Conservation (phyloP, 192 early-diverging fungal species). For the Linnemannia zychae region DNA sequence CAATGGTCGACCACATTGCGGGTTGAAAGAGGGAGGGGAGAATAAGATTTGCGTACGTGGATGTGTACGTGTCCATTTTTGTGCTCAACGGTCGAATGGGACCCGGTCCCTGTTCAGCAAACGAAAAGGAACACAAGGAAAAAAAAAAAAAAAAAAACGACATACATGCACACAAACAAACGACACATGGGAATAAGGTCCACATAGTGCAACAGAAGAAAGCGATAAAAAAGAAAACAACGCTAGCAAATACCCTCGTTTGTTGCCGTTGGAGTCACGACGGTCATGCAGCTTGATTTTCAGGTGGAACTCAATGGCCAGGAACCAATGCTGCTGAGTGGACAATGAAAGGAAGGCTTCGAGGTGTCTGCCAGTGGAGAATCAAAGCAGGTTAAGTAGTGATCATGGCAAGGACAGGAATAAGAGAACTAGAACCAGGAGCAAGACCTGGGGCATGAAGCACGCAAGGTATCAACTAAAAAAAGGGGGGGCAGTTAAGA, state of each 20-base stretch:
- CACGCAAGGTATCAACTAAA: neutral
- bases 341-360: neutral
- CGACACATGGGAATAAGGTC: constrained; percentile 9
- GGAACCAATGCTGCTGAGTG: neutral
- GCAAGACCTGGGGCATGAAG: neutral
- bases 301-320: neutral
- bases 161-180: constrained; percentile 2
- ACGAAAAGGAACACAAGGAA: neutral
- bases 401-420: neutral
- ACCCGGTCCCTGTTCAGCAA: constrained; percentile 3
- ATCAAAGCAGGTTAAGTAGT: neutral
- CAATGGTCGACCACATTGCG: constrained; percentile 2
- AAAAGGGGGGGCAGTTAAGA: neutral
- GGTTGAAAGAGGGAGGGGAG: neutral
- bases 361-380: neutral
- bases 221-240: neutral
- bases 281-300: neutral
- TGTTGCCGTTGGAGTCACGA: constrained; percentile 4
- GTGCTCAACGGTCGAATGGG: constrained; percentile 6
- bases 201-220: neutral
- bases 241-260: neutral
- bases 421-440: neutral
- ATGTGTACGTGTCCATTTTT: neutral
- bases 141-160: neutral
- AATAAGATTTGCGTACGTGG: constrained; percentile 6